Conservation (phyloP, 306 rosid species). For the Astragalus membranaceus region DNA sequence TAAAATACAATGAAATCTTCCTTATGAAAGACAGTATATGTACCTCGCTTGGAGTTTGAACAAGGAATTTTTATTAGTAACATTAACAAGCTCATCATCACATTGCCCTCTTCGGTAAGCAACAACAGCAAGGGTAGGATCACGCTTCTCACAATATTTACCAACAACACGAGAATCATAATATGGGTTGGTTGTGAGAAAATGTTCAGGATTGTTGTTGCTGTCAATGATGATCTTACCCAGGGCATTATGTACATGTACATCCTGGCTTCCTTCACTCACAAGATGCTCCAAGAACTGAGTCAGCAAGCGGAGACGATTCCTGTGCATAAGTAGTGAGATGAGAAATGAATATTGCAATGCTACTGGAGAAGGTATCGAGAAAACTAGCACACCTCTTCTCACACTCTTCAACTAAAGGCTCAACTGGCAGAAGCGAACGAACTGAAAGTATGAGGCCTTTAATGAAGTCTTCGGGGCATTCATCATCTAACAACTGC, state of each 20-base stretch:
- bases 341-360: constrained; percentile 10
- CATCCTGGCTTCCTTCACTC: constrained; percentile 99
- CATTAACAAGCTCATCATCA: constrained; percentile 87
- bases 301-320: constrained; percentile 88
- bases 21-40: constrained; percentile 15
- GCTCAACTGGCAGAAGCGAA: constrained; percentile 96
- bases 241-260: constrained; percentile 91
- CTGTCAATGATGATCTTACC: constrained; percentile 95
- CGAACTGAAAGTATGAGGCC: constrained; percentile 95
- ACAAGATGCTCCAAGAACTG: constrained; percentile 98
- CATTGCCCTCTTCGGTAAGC: constrained; percentile 97
- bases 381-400: constrained; percentile 56
- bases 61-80: constrained; percentile 83
- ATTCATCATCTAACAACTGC: constrained; percentile 90
- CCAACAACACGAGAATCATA: constrained; percentile 97
- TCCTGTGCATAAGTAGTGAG: constrained; percentile 39
- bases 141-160: constrained; percentile 93
- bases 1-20: not conserved
- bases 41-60: constrained; percentile 95
- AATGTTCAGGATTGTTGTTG: constrained; percentile 95
- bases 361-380: not conserved
- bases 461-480: constrained; percentile 95
- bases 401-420: constrained; percentile 95
- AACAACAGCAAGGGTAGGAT: constrained; percentile 95
- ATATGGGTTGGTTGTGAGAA: constrained; percentile 96